Conservation (phyloP, 805 yeast species). For the Candida hungchunana region DNA sequence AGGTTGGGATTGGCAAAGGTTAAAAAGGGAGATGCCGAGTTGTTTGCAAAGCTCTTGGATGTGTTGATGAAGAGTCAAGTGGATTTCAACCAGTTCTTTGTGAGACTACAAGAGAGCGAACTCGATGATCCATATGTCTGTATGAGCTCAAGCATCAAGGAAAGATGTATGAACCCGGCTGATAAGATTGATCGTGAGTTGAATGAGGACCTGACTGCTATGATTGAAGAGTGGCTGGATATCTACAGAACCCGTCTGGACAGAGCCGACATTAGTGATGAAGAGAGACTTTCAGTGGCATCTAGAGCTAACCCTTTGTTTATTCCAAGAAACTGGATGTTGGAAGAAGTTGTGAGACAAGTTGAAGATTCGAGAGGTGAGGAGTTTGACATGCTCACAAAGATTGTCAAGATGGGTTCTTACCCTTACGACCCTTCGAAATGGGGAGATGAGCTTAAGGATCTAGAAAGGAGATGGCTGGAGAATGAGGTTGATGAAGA, state of each 20-base stretch:
- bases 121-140: slow-evolving; percentile 30
- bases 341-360: slow-evolving; percentile 71
- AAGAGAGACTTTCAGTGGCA: slow-evolving; percentile 41
- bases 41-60: slow-evolving; percentile 40
- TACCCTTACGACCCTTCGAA: slow-evolving; percentile 65
- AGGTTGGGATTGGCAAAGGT: slow-evolving; percentile 62
- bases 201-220: slow-evolving; percentile 37
- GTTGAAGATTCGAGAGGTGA: slow-evolving; percentile 48
- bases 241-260: slow-evolving; percentile 41
- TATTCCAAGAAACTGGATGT: slow-evolving; percentile 79
- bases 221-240: slow-evolving; percentile 48
- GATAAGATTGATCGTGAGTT: slow-evolving; percentile 32
- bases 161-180: slow-evolving; percentile 22
- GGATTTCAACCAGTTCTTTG: slow-evolving; percentile 80
- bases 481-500: slow-evolving; percentile 47
- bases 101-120: slow-evolving; percentile 48
- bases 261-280: slow-evolving; percentile 33
- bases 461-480: slow-evolving; percentile 52
- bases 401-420: slow-evolving; percentile 65
- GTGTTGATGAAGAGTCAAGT: slow-evolving; percentile 57
- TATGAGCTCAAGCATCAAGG: slow-evolving; percentile 23
- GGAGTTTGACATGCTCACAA: slow-evolving; percentile 48
- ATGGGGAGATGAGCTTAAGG: slow-evolving; percentile 67
- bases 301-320: slow-evolving; percentile 65
- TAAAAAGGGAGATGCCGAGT: slow-evolving; percentile 36